Percentiles rank a stretch among this genome's conserved stretches.
Conservation (phyloP, 768 basidiomycete species). For the Rhodotorula taiwanensis region DNA sequence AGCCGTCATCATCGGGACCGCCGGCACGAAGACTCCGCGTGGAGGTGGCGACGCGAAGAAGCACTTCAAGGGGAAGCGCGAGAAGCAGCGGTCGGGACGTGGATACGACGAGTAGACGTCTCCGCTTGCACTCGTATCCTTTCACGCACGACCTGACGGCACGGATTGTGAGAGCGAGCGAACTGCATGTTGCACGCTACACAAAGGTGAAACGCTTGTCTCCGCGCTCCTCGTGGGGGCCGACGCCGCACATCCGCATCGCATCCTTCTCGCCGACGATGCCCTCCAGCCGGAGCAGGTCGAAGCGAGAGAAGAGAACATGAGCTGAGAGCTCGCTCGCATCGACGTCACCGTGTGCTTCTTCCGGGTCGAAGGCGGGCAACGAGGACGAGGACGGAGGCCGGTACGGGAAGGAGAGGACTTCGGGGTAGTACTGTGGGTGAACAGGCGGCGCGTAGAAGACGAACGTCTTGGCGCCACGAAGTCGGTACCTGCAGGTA, state of each 20-base stretch:
- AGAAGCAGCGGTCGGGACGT: slow-evolving; percentile 84
- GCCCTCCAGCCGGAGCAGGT: slow-evolving; percentile 77
- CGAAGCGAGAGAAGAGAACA: slow-evolving; percentile 79
- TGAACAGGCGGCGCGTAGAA: slow-evolving; percentile 92
- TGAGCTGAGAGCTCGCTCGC: slow-evolving; percentile 72
- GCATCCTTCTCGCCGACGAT: slow-evolving; percentile 57
- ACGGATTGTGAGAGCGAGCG: too few relatives aligned
- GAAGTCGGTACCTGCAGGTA: slow-evolving; percentile 86
- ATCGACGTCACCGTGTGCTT: slow-evolving; percentile 63
- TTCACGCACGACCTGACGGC: too few relatives aligned
- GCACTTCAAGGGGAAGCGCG: slow-evolving; percentile 70
- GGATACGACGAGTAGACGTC: slow-evolving; percentile 61
- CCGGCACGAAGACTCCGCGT: slow-evolving; percentile 49
- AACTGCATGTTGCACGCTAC: slow-evolving; percentile 2
- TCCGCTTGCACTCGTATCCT: too few relatives aligned
- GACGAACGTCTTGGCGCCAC: slow-evolving; percentile 83
- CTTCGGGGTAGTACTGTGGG: slow-evolving; percentile 83
- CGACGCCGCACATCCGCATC: slow-evolving; percentile 43
- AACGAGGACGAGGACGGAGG: slow-evolving; percentile 44
- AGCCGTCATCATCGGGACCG: slow-evolving; percentile 43
- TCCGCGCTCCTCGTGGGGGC: not conserved
- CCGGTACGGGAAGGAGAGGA: slow-evolving; percentile 78
- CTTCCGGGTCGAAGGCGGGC: not conserved
- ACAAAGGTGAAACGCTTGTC: slow-evolving; percentile 45
- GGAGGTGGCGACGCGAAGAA: slow-evolving; percentile 57